Evolutionary conservation across 2,329 filamentous ascomycete species (phyloP), one percentile per base, ranked within the genome.

Genomic region (Aspergillus intermedius): DNA sequence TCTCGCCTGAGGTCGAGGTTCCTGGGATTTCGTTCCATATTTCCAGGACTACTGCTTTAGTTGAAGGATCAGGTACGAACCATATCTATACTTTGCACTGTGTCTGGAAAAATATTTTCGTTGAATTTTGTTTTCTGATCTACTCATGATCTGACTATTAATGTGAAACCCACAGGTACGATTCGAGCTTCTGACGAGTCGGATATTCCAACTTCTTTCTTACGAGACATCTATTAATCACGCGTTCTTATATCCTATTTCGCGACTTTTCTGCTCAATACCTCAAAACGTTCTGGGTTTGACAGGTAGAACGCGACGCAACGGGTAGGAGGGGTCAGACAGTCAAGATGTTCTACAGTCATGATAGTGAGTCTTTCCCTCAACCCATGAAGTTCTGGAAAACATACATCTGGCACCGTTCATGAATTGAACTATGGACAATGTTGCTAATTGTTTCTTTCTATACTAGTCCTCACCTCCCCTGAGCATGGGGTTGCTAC

Each of bases 401-500:
- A 10, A 10, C 8, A 28, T 10, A 28, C 10, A 4, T 12, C 17
- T 40, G 37, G 17, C 10, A 37, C 22, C 8, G 23, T 25, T 25
- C 2, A 25, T 25, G 7, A 7, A 25, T 8, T 25, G 7, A 34
- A 34, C 2, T 6, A 5, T 2, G 32, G 4, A 34, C 12, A n/a
- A 34, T 10, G n/a, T 44, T 39, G 46, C 62, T 69, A 28, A 69
- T 53, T 3, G 32, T 10, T 48, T 19, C 42, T 28, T 28, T 17
- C 35, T 47, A 45, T 22, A 32, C 12, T 50, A 83, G 81, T 98
- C 51, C 81, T 98, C 48, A 93, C 84, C 3, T 91, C 81, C 53
- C 83, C 83, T 63, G 86, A 93, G 66, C 87, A 96, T 79, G 93
- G 93, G 48, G 87, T 98, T 49, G 87, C 91, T 12, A 98, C 91